A percentile compares a stretch with the other conserved stretches of the same genome.
phyloP scores from a whole-genome alignment of 805 yeast genomes.

The Tetrapisispora taiwanensis region DNA sequence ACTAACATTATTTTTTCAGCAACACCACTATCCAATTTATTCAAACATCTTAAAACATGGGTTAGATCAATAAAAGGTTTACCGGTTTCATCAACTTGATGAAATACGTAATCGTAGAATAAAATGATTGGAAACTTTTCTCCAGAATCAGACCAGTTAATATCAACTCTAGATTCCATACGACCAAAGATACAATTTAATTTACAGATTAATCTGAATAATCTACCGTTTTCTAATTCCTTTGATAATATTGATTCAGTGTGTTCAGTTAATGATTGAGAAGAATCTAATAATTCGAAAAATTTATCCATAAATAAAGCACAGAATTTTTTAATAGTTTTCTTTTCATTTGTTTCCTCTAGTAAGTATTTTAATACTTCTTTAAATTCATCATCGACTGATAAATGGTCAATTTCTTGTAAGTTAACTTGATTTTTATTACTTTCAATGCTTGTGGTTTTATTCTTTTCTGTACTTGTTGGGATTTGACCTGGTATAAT shows the following conservation, averaged over 20 bases:
- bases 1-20: conserved; percentile 75
- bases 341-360: conserved; percentile 17
- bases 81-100: conserved; percentile 70
- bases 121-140: conserved; percentile 60
- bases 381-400: conserved; percentile 39
- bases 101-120: conserved; percentile 78
- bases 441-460: conserved; percentile 4
- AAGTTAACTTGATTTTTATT: not conserved
- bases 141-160: conserved; percentile 66
- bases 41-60: conserved; percentile 66
- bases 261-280: conserved; percentile 45
- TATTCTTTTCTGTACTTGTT: conserved; percentile 1
- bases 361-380: conserved; percentile 33
- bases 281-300: conserved; percentile 38
- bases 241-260: conserved; percentile 50
- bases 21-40: conserved; percentile 86
- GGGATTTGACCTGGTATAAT: conserved; percentile 5
- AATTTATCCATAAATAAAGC: conserved; percentile 36
- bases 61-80: conserved; percentile 72
- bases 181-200: conserved; percentile 68
- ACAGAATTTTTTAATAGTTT: conserved; percentile 29
- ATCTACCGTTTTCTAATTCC: conserved; percentile 81
- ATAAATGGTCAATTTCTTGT: conserved; percentile 4
- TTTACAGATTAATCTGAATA: conserved; percentile 74
- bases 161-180: conserved; percentile 50